phyloP scores from a whole-genome alignment of 2,329 filamentous ascomycete species.

The Clarireedia paspali region DNA sequence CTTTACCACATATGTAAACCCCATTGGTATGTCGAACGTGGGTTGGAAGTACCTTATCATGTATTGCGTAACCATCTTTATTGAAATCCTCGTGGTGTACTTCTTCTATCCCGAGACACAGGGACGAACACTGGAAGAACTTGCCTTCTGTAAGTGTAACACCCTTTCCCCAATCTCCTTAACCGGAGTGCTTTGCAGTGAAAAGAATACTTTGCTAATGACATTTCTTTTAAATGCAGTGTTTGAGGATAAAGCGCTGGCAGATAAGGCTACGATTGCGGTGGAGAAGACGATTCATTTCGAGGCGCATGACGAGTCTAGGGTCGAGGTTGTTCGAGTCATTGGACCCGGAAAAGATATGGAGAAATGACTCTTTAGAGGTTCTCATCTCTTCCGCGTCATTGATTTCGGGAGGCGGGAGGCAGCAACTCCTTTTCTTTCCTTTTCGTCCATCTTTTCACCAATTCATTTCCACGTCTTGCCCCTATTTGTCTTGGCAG shows the following conservation, averaged over 20 bases:
- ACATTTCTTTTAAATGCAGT: conserved; percentile 14
- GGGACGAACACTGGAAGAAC: conserved; percentile 36
- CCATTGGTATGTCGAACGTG: conserved; percentile 32
- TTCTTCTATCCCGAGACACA: conserved; percentile 38
- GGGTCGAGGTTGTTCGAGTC: no score
- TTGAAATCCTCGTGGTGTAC: conserved; percentile 35
- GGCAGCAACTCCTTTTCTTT: no score
- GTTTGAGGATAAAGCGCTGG: conserved; percentile 31
- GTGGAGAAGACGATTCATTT: conserved; percentile 30
- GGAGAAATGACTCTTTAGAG: no score
- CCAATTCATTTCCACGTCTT: no score
- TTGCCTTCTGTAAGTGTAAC: conserved; percentile 33
- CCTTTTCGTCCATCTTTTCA: no score
- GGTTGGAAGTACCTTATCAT: conserved; percentile 28
- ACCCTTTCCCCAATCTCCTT: no score
- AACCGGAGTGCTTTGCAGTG: no score
- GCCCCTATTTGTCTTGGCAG: no score
- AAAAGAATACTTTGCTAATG: no score
- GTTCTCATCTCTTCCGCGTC: no score
- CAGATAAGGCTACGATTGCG: conserved; percentile 29
- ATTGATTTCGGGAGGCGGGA: no score
- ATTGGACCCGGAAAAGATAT: no score
- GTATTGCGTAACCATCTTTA: conserved; percentile 35
- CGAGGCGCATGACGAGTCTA: conserved; percentile 7
- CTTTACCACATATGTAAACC: conserved; percentile 35